Base-by-base conservation (phyloP, 331 rosid genomes). In the Rhamnella rubrinervis region DNA sequence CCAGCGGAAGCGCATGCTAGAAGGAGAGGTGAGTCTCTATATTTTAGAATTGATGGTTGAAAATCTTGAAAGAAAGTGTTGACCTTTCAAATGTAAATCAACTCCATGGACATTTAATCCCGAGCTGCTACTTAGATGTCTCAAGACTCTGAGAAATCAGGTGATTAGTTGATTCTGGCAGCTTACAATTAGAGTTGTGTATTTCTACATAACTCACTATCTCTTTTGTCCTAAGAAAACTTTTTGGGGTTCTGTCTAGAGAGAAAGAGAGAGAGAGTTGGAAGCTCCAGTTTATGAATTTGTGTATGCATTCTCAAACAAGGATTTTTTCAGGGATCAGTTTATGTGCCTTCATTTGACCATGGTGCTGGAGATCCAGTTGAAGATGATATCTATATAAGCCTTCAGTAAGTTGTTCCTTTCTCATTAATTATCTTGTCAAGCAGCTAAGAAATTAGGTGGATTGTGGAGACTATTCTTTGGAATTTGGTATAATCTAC, bases 81-180 rank as follows among this genome's bases (percentile, higher is more conserved):
- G 66, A 84, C 74, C 57, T 80, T 77, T 85, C 72, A 14, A 75
- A 71, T 88, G 74, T 71, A 67, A 79, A 63, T 84, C 95, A 91
- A 97, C 96, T 88, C 92, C 97, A 21, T 93, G 98, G 98, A 93
- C 98, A 71, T 93, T 93, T 85, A 81, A 87, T 75, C 96, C 98
- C 1, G 77, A 76, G 59, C 85, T 70, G 51, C 86, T 93, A 16
- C 85, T 85, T 38, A 64, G 67, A 23, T 83, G 91, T 79, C 93
- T 93, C 85, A 77, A 78, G 87, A 91, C 81, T 75, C 80, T 93
- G 61, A 88, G 78, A 78, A 74, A 44, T 78, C 82, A 87, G 86
- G 98, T 89, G 66, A 81, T 55, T 84, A 47, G 35, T 63, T 66
- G 44, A 17, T 73, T 44, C 61, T 75, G 47, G 61, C 26, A 61